Percentiles rank a stretch among this genome's conserved stretches.
Conservation (phyloP, 148 eudicot genomes). For the Dianthus caryophyllus region DNA sequence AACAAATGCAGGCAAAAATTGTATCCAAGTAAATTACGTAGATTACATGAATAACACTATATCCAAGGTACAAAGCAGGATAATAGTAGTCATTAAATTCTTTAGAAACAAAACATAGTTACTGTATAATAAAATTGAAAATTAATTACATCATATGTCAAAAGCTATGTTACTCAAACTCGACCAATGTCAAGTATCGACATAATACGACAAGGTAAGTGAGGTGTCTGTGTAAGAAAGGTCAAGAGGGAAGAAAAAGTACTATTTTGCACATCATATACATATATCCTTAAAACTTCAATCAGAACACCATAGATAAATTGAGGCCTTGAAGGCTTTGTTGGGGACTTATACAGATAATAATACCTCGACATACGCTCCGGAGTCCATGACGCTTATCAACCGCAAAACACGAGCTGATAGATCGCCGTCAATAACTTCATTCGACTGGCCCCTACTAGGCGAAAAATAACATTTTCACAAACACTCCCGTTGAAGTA, state of each 20-base stretch:
- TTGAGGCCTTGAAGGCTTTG: no score
- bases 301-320: no score
- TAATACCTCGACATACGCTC: conserved; percentile 68
- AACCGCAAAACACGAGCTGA: conserved; percentile 83
- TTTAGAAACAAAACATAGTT: not conserved
- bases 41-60: not conserved
- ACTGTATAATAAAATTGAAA: not conserved
- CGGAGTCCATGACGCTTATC: conserved; percentile 73
- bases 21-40: not conserved
- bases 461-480: not conserved
- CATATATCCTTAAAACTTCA: no score
- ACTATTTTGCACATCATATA: no score
- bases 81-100: not conserved
- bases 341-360: not conserved
- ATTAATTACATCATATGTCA: not conserved
- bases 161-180: no score
- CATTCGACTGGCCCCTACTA: conserved; percentile 66
- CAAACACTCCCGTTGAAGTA: not conserved
- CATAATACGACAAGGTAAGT: no score
- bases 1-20: conserved; percentile 21
- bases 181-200: no score
- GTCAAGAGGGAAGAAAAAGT: no score
- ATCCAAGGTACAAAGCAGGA: not conserved
- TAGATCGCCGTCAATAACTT: conserved; percentile 89
- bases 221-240: no score